These are phyloP conservation scores for Didymella sp. DNA, from an alignment of 2,329 filamentous ascomycete species.

Conservation along the genomic window DNA sequence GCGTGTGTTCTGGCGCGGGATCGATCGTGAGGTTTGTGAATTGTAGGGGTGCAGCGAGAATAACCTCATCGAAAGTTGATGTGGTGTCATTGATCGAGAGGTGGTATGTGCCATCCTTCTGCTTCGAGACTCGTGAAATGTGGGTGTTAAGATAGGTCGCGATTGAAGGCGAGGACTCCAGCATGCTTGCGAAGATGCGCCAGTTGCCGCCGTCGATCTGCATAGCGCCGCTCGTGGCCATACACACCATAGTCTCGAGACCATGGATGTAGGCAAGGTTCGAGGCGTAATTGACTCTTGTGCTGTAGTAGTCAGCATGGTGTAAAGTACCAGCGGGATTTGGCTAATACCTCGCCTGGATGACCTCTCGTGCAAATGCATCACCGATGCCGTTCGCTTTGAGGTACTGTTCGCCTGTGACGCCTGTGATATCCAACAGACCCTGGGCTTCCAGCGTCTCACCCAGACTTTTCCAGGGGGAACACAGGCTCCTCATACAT, in stretches of 20 bases:
- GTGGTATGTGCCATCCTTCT: conserved; percentile 50
- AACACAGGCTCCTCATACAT: conserved; percentile 85
- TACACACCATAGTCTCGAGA: conserved; percentile 87
- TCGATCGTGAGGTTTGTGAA: conserved; percentile 71
- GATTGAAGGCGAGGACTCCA: conserved; percentile 66
- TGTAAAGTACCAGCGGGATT: not conserved
- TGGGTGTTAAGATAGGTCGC: conserved; percentile 69
- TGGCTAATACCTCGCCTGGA: conserved; percentile 68
- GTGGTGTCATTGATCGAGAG: conserved; percentile 44
- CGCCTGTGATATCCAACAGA: conserved; percentile 68
- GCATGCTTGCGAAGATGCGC: conserved; percentile 89
- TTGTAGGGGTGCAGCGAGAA: conserved; percentile 85
- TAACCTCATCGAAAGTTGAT: conserved; percentile 73
- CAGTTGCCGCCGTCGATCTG: conserved; percentile 86
- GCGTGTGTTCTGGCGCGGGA: conserved; percentile 56
- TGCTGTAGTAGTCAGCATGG: conserved; percentile 56
- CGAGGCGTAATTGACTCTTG: conserved; percentile 92
- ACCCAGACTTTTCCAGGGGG: conserved; percentile 81
- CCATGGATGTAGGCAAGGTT: conserved; percentile 88
- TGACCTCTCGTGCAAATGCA: conserved; percentile 77
- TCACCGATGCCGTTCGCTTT: conserved; percentile 69
- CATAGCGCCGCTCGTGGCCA: conserved; percentile 85
- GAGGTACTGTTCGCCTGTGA: conserved; percentile 78
- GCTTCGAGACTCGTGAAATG: conserved; percentile 65
- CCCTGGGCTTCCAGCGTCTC: conserved; percentile 71